These are phyloP conservation scores for Kokia cookei DNA, from an alignment of 441 rosid species.

Conservation along the genomic window DNA sequence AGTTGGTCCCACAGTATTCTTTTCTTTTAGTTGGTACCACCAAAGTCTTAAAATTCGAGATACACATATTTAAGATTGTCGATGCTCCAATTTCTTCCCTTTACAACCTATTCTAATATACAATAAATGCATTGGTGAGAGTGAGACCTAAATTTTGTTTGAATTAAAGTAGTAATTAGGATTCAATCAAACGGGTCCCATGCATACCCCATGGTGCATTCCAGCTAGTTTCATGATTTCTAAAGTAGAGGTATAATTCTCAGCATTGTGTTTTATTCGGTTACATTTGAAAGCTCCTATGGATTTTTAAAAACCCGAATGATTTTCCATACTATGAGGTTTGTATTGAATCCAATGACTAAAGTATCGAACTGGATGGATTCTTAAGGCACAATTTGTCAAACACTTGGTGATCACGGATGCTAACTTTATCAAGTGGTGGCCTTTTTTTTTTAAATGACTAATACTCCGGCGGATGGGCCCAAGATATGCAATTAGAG, in stretches of 20 bases:
- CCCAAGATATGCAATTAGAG: not conserved
- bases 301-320: not conserved
- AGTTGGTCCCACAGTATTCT: not conserved
- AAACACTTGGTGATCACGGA: not conserved
- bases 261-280: no score
- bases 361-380: not conserved
- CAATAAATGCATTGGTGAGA: no score
- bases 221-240: not conserved
- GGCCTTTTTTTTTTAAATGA: not conserved
- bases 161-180: no score
- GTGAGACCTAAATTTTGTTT: no score
- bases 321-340: not conserved
- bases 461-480: not conserved
- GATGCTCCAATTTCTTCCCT: no score
- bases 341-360: not conserved
- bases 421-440: conserved; percentile 1
- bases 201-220: not conserved
- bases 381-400: not conserved
- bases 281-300: not conserved
- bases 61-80: no score
- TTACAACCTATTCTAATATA: no score
- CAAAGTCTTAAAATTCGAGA: no score
- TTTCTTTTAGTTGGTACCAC: no score
- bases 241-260: not conserved
- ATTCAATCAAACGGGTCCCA: no score